Evolutionary conservation across 176 grass and related monocot genomes (phyloP).

Genomic region (Bromus sterilis): DNA sequence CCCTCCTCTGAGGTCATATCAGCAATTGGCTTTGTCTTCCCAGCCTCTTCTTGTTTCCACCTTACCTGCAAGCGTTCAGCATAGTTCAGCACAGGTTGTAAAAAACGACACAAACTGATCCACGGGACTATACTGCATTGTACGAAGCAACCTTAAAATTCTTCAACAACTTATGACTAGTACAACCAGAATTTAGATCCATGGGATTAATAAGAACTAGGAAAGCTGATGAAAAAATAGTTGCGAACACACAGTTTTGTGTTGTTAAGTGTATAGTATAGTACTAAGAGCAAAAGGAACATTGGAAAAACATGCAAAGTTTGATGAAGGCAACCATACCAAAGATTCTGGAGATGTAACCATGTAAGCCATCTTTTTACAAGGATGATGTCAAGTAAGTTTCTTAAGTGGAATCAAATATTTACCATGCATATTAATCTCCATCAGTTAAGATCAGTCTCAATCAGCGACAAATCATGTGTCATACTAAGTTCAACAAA

Average conservation of each 20-base stretch:
- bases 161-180: background rate
- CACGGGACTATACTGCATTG: background rate
- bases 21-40: conserved; percentile 45
- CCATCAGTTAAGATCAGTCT: too few relatives aligned
- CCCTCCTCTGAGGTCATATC: conserved; percentile 43
- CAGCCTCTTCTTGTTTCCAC: conserved; percentile 52
- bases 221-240: background rate
- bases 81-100: background rate
- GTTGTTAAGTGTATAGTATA: background rate
- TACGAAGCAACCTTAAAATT: background rate
- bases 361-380: background rate
- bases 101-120: background rate
- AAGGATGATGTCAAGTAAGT: background rate
- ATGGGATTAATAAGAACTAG: background rate
- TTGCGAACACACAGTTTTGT: background rate
- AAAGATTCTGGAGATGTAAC: background rate
- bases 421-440: too few relatives aligned
- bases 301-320: too few relatives aligned
- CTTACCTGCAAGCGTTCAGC: conserved; percentile 34
- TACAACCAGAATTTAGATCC: background rate
- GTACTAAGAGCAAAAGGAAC: too few relatives aligned
- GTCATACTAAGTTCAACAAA: background rate
- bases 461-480: background rate
- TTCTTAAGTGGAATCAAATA: background rate
- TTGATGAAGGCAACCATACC: too few relatives aligned